phyloP scores from a whole-genome alignment of 805 yeast species.

The Starmerella roubikii region DNA sequence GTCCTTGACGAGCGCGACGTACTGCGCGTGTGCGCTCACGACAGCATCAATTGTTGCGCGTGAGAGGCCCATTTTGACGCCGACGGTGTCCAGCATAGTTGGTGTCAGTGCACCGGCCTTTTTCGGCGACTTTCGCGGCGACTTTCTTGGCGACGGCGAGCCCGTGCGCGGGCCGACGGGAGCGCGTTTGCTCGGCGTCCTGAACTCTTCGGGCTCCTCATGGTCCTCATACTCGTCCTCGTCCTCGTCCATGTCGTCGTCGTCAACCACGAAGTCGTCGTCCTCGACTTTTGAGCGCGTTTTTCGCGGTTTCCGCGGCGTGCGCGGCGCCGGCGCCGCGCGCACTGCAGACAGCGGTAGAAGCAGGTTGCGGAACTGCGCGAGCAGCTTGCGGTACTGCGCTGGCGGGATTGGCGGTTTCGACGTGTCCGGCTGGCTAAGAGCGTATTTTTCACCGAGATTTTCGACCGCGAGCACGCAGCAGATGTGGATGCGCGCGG shows the following conservation, averaged over 20 bases:
- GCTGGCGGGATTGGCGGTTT: conserved; percentile 19
- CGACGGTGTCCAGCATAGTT: conserved; percentile 4
- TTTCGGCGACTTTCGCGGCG: conserved; percentile 4
- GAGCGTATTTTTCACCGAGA: conserved; percentile 2
- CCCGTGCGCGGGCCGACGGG: conserved; percentile 1
- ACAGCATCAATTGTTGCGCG: conserved; percentile 14
- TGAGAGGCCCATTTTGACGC: conserved; percentile 8
- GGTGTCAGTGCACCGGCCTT: conserved; percentile 7
- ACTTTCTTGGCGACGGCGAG: conserved; percentile 8
- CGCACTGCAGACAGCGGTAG: not conserved
- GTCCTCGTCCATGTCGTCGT: conserved; percentile 6
- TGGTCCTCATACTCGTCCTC: conserved; percentile 3
- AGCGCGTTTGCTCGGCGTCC: conserved; percentile 6
- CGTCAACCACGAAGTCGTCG: not conserved
- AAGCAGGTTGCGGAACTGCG: conserved; percentile 11
- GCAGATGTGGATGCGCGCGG: conserved; percentile 19
- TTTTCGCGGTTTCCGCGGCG: not conserved
- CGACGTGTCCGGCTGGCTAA: conserved; percentile 9
- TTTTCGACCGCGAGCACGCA: conserved; percentile 18
- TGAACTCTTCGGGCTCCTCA: conserved; percentile 1
- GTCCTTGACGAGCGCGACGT: conserved; percentile 25
- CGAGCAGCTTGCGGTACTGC: conserved; percentile 10
- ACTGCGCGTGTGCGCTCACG: conserved; percentile 21
- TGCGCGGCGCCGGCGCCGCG: not conserved
- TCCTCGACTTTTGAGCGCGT: not conserved